phyloP scores from a whole-genome alignment of 176 grass and related monocot species.

The Carex littledalei region DNA sequence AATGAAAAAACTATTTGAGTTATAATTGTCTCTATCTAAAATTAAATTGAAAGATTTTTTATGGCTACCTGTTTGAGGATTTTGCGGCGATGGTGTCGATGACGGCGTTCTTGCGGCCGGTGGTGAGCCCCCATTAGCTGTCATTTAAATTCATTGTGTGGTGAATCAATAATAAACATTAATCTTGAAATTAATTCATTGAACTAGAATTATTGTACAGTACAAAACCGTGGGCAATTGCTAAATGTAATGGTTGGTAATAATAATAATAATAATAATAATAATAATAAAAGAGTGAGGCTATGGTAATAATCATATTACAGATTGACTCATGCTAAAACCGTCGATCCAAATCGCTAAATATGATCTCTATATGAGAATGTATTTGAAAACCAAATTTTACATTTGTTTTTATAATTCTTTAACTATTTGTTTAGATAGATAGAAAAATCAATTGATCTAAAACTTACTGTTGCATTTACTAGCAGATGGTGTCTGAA shows the following conservation, averaged over 20 bases:
- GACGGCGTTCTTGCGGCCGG: not conserved
- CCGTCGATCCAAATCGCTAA: too few species aligned
- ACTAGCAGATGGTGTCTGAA: conserved; percentile 56
- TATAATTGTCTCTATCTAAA: not conserved
- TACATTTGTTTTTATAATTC: too few species aligned
- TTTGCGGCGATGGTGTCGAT: conserved; percentile 14
- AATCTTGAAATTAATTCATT: not conserved
- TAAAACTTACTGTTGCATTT: conserved; percentile 45
- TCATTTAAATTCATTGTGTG: not conserved
- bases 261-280: too few species aligned
- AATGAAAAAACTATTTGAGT: not conserved
- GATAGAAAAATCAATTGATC: too few species aligned
- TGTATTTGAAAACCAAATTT: too few species aligned
- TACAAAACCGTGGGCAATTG: not conserved
- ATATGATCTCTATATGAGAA: too few species aligned
- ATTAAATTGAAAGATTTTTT: not conserved
- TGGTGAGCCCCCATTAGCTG: not conserved
- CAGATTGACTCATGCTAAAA: too few species aligned
- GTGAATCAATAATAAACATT: not conserved
- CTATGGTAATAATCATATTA: too few species aligned
- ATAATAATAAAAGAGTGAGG: too few species aligned
- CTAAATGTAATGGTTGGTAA: too few species aligned
- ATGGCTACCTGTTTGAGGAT: not conserved
- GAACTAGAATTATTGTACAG: not conserved
- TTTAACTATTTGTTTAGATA: too few species aligned